Base-by-base conservation (phyloP, 768 basidiomycete species). In the Ramaria sp. region DNA sequence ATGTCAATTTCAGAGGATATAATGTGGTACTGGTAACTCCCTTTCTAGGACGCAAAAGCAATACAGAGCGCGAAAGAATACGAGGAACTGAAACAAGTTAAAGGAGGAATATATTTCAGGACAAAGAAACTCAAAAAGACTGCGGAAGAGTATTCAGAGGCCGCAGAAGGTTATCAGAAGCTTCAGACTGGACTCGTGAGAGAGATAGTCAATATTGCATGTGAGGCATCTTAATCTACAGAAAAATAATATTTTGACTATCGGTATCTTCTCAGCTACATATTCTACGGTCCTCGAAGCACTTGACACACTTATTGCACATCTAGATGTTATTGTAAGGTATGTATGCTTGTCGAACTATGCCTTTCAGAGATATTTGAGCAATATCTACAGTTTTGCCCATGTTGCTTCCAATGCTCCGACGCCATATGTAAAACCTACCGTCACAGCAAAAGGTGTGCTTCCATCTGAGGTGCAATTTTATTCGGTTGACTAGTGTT, bases 321-420 rank as follows among this genome's bases (percentile, higher is more conserved):
- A 94, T 62, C 69, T 98, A 20, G 96, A 99, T 64, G 91, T 98
- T 5, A 83, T 94, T 47, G 61, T 92, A 30, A 91, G 91, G 94
- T 88, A 53, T 50, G 69, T 59, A n/a, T 13, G 1, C 0, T 12
- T 43, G 52, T 3, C 22, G 18, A 24, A n/a, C 45, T 27, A 34
- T 34, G 32, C 13, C 28, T 32, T 9, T 37, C n/a, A 2, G 16
- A 24, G 20, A 20, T 43, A 22, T 8, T 32, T 15, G 28, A 10
- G 48, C 37, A 7, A 48, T 24, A 39, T 7, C 18, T 27, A 6
- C 55, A 96, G 94, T 67, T 88, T 98, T 63, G 91, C 96, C 0
- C 88, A 93, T 61, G 89, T 96, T 10, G 85, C 95, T 0, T 76
- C 84, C 22, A 87, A 86, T 59, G 90, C 94, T 0, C 87, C 89